Evolutionary conservation across 2,329 filamentous ascomycete species (phyloP), one percentile per base, ranked within the genome.

Genomic region (Aspergillus quadricinctus): DNA sequence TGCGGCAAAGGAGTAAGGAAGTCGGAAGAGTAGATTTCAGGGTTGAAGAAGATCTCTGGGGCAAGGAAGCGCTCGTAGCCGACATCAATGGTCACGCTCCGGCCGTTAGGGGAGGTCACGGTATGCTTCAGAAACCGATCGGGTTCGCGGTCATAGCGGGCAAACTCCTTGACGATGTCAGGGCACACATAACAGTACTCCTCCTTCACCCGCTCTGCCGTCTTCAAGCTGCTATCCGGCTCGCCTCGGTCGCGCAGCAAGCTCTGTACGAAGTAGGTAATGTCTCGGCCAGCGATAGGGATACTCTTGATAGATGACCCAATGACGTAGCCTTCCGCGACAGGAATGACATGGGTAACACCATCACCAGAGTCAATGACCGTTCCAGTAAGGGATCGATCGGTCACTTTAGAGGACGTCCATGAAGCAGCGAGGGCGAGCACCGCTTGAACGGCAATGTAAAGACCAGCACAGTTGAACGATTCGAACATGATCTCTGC

Each of bases 401-500:
- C 94, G 49, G 93, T 92, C 17, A 97, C 93, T 80, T 97, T 99
- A 53, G 92, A 96, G 50, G 92, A 97, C 28, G 94, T 99, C 94
- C 94, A 99, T 8, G 94, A 97, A 21, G 95, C 94, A 48, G 94
- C 94, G 48, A 99, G 85, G 17, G 95, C 94, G 55, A 99, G 87
- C 23, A 99, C 94, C 31, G 94, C 94, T 78, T 99, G 94, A 14
- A 99, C 94, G 49, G 94, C 94, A 73, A 99, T 99, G 78, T 99
- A 99, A 63, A 99, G 87, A 78, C 94, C 94, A 57, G 94, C 93
- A 75, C 94, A 97, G 80, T 99, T 99, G 83, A 99, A 99, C 3
- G 94, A 97, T 74, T 99, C 94, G 79, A 99, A 99, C 86, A 99
- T 97, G 77, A 99, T 99, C 75, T 99, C 94, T 75, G 94, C 94